These are phyloP conservation scores for Dothidotthia symphoricarpi DNA, from an alignment of 2,329 filamentous ascomycete species.

Conservation along the genomic window DNA sequence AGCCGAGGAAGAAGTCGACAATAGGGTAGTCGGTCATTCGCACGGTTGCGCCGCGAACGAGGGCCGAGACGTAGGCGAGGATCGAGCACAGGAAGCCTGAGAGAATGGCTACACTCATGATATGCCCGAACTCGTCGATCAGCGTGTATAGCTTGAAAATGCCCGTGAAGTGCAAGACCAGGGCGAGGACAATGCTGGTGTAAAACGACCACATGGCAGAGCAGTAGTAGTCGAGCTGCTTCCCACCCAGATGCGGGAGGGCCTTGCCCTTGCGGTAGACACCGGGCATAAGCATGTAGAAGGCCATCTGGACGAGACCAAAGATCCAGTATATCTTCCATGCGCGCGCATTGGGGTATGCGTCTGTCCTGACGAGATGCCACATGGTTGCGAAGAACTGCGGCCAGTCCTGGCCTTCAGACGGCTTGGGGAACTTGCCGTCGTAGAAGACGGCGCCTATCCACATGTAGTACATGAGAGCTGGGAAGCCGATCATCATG, in stretches of 20 bases:
- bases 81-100: constrained; percentile 81
- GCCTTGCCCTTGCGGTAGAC: constrained; percentile 85
- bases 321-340: constrained; percentile 85
- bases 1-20: constrained; percentile 90
- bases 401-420: constrained; percentile 60
- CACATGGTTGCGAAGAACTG: constrained; percentile 71
- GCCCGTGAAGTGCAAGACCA: constrained; percentile 72
- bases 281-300: constrained; percentile 63
- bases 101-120: constrained; percentile 87
- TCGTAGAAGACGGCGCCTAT: constrained; percentile 88
- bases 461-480: constrained; percentile 99
- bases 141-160: constrained; percentile 85
- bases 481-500: constrained; percentile 88
- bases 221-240: constrained; percentile 91
- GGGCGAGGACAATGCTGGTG: constrained; percentile 69
- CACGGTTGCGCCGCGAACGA: constrained; percentile 76
- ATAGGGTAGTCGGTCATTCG: constrained; percentile 81
- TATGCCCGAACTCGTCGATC: constrained; percentile 88
- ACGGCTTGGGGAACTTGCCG: constrained; percentile 70
- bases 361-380: constrained; percentile 72
- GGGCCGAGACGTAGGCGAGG: constrained; percentile 79
- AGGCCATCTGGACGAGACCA: constrained; percentile 6
- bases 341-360: constrained; percentile 75
- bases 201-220: constrained; percentile 84
- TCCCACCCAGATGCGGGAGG: constrained; percentile 73